Evolutionary conservation across 2,329 filamentous ascomycete species (phyloP).

Genomic region (Cladosporium sp.): DNA sequence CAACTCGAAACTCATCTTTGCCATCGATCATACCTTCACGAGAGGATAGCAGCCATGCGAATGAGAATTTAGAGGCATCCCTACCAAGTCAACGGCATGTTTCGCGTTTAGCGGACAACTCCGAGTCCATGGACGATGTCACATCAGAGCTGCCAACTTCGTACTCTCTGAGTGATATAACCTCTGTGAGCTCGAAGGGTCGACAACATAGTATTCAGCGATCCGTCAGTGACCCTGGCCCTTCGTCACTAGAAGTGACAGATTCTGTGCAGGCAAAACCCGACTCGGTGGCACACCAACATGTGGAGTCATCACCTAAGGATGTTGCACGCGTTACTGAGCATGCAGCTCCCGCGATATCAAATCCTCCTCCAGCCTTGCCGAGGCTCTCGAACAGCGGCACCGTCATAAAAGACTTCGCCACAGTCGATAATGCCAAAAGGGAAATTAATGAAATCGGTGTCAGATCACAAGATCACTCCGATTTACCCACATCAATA

Average conservation of each 20-base stretch:
- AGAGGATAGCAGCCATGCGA: background rate
- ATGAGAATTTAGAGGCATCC: background rate
- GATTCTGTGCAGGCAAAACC: background rate
- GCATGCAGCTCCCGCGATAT: background rate
- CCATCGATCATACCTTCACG: background rate
- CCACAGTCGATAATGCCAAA: background rate
- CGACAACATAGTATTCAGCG: constrained; percentile 24
- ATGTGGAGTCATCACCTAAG: background rate
- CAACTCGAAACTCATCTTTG: background rate
- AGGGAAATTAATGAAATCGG: background rate
- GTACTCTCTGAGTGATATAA: constrained; percentile 38
- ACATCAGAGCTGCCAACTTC: constrained; percentile 40
- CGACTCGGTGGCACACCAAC: too few species aligned
- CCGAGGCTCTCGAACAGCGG: background rate
- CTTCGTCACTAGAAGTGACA: constrained; percentile 6
- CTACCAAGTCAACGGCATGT: background rate
- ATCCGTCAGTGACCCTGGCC: constrained; percentile 31
- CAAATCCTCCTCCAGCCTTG: background rate
- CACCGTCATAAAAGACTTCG: constrained; percentile 9
- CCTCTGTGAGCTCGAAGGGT: constrained; percentile 27
- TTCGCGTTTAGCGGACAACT: background rate
- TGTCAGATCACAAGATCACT: background rate
- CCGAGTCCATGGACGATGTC: constrained; percentile 17
- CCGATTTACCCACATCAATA: constrained; percentile 24
- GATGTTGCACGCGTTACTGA: background rate